These are phyloP conservation scores for Medicago ruthenica DNA, from an alignment of 306 rosid species.

Conservation along the genomic window DNA sequence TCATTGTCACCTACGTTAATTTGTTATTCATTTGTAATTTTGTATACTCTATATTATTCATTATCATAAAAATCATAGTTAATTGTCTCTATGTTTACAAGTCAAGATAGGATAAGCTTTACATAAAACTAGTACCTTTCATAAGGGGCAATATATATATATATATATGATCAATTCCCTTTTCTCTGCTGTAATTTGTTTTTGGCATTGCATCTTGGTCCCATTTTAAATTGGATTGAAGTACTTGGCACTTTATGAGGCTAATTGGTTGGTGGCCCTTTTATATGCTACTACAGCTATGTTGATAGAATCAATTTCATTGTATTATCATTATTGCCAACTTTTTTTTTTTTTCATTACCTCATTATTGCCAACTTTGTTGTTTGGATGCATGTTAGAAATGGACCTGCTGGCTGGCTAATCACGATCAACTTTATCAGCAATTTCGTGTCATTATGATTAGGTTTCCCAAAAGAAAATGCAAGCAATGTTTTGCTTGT, in stretches of 20 bases:
- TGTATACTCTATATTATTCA: constrained; percentile 49
- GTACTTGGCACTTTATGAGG: constrained; percentile 39
- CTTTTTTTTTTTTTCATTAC: not conserved
- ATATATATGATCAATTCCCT: not conserved
- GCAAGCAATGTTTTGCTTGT: not conserved
- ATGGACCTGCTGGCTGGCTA: constrained; percentile 50
- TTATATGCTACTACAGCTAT: constrained; percentile 48
- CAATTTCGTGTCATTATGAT: constrained; percentile 30
- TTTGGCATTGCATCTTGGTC: constrained; percentile 40
- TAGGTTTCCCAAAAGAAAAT: constrained; percentile 22
- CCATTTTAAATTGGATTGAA: constrained; percentile 38
- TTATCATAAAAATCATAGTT: constrained; percentile 49
- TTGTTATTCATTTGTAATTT: constrained; percentile 44
- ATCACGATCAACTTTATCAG: constrained; percentile 33
- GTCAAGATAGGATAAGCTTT: constrained; percentile 42
- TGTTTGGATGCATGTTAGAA: constrained; percentile 45
- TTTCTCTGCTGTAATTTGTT: not conserved
- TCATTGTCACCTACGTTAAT: constrained; percentile 43
- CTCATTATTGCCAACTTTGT: constrained; percentile 54
- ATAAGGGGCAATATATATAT: not conserved
- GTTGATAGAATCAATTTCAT: constrained; percentile 44
- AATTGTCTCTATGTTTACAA: constrained; percentile 41
- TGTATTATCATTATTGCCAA: constrained; percentile 58
- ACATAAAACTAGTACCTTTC: constrained; percentile 29
- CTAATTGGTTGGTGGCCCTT: constrained; percentile 49